phyloP scores from a whole-genome alignment of 2,329 filamentous ascomycete species.

The Pseudocercospora fuligena region DNA sequence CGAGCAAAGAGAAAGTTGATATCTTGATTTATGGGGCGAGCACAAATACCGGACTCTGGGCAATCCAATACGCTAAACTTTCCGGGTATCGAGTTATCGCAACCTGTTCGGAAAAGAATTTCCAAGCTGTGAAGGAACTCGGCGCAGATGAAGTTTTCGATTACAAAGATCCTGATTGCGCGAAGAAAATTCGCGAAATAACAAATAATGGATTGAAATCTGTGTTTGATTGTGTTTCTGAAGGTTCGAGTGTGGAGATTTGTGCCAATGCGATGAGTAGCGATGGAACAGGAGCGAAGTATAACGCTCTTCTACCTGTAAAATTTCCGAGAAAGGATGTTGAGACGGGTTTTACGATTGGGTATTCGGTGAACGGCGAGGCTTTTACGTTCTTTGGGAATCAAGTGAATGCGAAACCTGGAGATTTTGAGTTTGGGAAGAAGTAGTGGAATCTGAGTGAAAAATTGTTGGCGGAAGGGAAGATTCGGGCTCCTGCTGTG shows the following conservation, averaged over 20 bases:
- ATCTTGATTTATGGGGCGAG: slow-evolving; percentile 42
- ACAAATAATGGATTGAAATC: slow-evolving; percentile 23
- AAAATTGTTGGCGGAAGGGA: slow-evolving; percentile 47
- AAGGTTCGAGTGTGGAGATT: slow-evolving; percentile 25
- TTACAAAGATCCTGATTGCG: slow-evolving; percentile 50
- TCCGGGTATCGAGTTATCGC: slow-evolving; percentile 43
- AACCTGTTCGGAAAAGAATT: slow-evolving; percentile 54
- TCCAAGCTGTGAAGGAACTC: slow-evolving; percentile 49
- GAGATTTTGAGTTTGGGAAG: slow-evolving; percentile 42
- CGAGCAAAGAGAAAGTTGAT: no score
- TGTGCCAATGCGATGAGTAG: slow-evolving; percentile 28
- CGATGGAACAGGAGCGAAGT: slow-evolving; percentile 19
- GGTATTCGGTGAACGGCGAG: slow-evolving; percentile 31
- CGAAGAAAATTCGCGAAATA: slow-evolving; percentile 46
- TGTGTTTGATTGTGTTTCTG: slow-evolving; percentile 24
- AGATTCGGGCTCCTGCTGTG: slow-evolving; percentile 49
- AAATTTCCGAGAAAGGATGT: slow-evolving; percentile 28
- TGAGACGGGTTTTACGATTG: slow-evolving; percentile 25
- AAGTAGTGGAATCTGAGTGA: slow-evolving; percentile 47
- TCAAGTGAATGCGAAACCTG: slow-evolving; percentile 20
- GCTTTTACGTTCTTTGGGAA: slow-evolving; percentile 26
- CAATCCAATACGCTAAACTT: slow-evolving; percentile 56
- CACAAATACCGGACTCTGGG: slow-evolving; percentile 55
- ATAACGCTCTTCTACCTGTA: slow-evolving; percentile 25
- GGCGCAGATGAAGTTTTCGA: slow-evolving; percentile 56